These are phyloP conservation scores for Pyrus communis DNA, from an alignment of 306 rosid species.

Conservation along the genomic window DNA sequence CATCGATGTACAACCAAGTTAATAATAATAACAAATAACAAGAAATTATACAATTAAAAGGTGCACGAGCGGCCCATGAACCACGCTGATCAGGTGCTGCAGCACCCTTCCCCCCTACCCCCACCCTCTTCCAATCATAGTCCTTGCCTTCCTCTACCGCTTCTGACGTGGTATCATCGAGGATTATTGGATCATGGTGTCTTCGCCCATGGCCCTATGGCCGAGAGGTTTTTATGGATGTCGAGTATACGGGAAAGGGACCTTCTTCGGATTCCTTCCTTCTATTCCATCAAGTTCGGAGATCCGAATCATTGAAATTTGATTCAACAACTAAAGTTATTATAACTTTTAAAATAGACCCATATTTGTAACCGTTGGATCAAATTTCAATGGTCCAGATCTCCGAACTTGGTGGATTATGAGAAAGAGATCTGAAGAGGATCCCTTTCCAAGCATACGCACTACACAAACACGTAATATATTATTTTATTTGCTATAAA, in stretches of 20 bases:
- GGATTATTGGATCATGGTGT: slow-evolving; percentile 11
- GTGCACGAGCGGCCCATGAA: slow-evolving; percentile 42
- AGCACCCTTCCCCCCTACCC: background rate
- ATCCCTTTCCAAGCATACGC: too few relatives aligned
- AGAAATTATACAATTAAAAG: background rate
- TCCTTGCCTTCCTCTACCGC: background rate
- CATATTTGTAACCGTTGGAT: too few relatives aligned
- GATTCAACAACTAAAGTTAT: too few relatives aligned
- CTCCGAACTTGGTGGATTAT: too few relatives aligned
- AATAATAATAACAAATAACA: slow-evolving; percentile 1
- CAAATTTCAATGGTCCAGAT: too few relatives aligned
- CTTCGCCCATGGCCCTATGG: background rate
- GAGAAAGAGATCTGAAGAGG: fast-evolving
- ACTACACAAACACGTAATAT: too few relatives aligned
- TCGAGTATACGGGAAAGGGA: too few relatives aligned
- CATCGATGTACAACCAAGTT: background rate
- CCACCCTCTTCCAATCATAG: background rate
- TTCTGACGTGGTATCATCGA: slow-evolving; percentile 6
- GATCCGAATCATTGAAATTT: too few relatives aligned
- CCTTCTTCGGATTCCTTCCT: too few relatives aligned
- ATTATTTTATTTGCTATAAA: too few relatives aligned
- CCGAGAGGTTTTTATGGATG: background rate
- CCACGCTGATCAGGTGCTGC: slow-evolving; percentile 51
- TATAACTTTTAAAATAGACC: too few relatives aligned
- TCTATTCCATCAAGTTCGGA: too few relatives aligned